Evolutionary conservation across 2,329 filamentous ascomycete genomes (phyloP), one percentile per base, ranked within the genome.

Genomic region (Aspergillus flavus): DNA sequence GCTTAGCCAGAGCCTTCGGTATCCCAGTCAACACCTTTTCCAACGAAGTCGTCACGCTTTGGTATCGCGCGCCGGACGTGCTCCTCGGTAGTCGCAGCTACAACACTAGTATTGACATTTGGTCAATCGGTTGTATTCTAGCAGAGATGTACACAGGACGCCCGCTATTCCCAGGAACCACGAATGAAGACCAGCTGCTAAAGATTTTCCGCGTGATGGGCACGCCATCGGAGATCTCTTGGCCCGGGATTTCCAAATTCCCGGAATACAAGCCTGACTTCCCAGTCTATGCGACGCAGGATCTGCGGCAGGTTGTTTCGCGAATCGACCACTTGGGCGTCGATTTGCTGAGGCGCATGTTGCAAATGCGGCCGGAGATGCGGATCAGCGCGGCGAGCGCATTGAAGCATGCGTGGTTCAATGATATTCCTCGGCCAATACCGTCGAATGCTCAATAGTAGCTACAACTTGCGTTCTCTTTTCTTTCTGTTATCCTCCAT

Each of bases 61-160:
- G 94, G 94, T 99, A 99, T 78, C 91, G 95, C 50, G 95, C 95
- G 1, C 95, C 95, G 0, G 95, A 99, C 73, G 95, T 99, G 54
- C 86, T 99, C 57, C 86, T 99, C 53, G 95, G 95, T 58, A 95
- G 91, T 72, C 85, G 95, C 68, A 98, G 94, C 26, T 99, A 99
- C 83, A 99, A 97, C 81, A 99, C 95, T n/a, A 96, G 93, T 81
- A 98, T 99, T 77, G 95, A 99, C 75, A 98, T 99, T 76, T 99
- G 95, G 95, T 97, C 93, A 6, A 95, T 94, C 9, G 95, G 95
- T 62, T 99, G 95, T 79, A 99, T 99, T 83, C 98, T 99, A 94
- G 95, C 95, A 12, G 95, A 99, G 81, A 97, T 99, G 94, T 98
- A 95, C 79, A 97, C 94, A 0, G 95, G 95, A 4, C 87, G 95